These are phyloP conservation scores for Leptoxyphium fumago DNA, from an alignment of 2,329 filamentous ascomycete genomes.

Conservation along the genomic window DNA sequence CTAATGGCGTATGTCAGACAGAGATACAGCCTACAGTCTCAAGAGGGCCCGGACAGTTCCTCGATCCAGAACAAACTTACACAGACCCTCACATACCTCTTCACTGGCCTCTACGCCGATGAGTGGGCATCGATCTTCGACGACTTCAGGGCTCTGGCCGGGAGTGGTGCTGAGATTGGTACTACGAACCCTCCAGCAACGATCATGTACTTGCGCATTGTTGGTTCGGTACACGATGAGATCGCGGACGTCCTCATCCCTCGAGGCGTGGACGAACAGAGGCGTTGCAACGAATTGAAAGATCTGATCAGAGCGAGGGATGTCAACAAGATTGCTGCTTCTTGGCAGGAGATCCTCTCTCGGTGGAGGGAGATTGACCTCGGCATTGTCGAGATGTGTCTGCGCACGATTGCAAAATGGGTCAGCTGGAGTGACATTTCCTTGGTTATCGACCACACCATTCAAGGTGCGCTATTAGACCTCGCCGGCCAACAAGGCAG, in stretches of 20 bases:
- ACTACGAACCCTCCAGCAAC: conserved; percentile 61
- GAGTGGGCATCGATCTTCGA: conserved; percentile 86
- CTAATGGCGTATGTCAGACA: conserved; percentile 68
- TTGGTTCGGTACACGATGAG: conserved; percentile 87
- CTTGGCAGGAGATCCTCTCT: conserved; percentile 81
- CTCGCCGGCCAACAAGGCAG: conserved; percentile 61
- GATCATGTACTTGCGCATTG: conserved; percentile 73
- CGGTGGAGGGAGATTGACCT: conserved; percentile 54
- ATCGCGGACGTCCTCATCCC: conserved; percentile 85
- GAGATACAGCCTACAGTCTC: conserved; percentile 47
- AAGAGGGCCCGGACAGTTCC: conserved; percentile 49
- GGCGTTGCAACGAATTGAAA: conserved; percentile 78
- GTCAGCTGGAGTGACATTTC: conserved; percentile 98
- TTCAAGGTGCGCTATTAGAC: conserved; percentile 72
- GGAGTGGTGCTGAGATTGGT: conserved; percentile 37
- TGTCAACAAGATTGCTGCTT: conserved; percentile 71
- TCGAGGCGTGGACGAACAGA: conserved; percentile 62
- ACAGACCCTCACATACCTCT: conserved; percentile 88
- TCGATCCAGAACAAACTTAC: conserved; percentile 92
- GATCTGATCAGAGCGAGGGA: conserved; percentile 78
- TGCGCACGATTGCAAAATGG: conserved; percentile 91
- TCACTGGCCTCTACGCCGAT: conserved; percentile 70
- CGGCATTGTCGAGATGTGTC: conserved; percentile 70
- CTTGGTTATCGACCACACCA: conserved; percentile 76
- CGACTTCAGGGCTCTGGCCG: conserved; percentile 69